Base-by-base conservation (phyloP, 2,329 filamentous ascomycete species). In the Xylaria arbuscula region DNA sequence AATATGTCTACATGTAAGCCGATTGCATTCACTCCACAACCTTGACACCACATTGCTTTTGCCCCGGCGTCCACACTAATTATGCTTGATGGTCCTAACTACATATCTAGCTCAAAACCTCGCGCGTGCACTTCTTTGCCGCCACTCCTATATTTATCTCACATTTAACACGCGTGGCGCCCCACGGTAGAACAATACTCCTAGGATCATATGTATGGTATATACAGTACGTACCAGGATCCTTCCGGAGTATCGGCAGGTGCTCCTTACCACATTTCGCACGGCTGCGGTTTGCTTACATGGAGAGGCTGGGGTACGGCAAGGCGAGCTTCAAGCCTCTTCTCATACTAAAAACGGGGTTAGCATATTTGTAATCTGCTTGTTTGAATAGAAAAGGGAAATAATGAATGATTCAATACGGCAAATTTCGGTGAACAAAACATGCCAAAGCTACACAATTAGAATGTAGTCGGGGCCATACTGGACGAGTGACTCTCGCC, bases 131-230 rank as follows among this genome's bases (percentile, higher is more conserved):
- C 48, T 54, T 9, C 8, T 61, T 17, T 22, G 32, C 24, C 38
- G 40, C 42, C 13, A 19, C 48, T 34, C 50, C 50, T 66, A 54
- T 55, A 62, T 59, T 57, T 69, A 66, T 66, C 58, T 28, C 28
- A 28, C 5, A 47, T 28, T 38, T n/a, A 24, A 48, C 38, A 36
- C 58, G 62, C 40, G 67, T 62, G 58, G 58, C 63, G 63, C 22
- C 28, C 19, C 8, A 42, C 24, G 19, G 17, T 13, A 32, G 13
- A 36, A 7, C 8, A 42, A 54, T 38, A 17, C 28, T 15, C 47
- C 17, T 10, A 15, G 50, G 19, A 45, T 28, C 28, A 28, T 28
- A 28, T 28, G 28, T 28, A 28, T 28, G 28, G 28, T 28, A 28
- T 5, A 28, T 54, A 62, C 28, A 28, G 28, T 28, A 28, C 19